Base-by-base conservation (phyloP, 2,329 filamentous ascomycete genomes). In the Aspergillus phoenicis region DNA sequence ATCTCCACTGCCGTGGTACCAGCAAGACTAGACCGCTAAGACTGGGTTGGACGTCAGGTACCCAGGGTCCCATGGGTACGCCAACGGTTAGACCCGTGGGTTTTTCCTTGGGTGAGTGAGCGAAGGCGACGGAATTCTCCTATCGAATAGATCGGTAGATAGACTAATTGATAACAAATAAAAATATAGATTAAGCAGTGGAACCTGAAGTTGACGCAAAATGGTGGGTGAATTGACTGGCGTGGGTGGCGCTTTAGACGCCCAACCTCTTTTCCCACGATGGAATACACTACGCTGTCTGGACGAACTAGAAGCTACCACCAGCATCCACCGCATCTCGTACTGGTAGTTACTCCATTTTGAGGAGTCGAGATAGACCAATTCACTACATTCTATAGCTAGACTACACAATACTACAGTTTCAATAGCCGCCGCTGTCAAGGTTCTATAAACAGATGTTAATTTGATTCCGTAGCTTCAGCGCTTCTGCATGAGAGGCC, bases 1-100 rank as follows among this genome's bases (percentile, higher is more conserved):
- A 33, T 15, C 24, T 33, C 47, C 28, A 51, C 26, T 45, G 17
- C 15, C 39, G 26, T 4, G 26, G 26, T 26, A 26, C 26, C 26
- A 7, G 4, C 26, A 26, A 26, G 26, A 26, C 26, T 26, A 26
- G 26, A 26, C 26, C 26, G 26, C 1, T 13, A 20, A 15, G 41
- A 45, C 10, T 45, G 6, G 41, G 20, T 20, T 49, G 45, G 45
- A 2, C 22, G 24, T 49, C 6, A 49, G 17, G 43, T 24, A 26
- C 13, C 22, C 45, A 17, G 39, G 39, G 53, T 24, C 26, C 33
- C 53, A 56, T 56, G 53, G 41, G 15, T 56, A 28, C 39, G 7
- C 38, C 39, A 33, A 41, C 53, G 53, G 53, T 56, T 56, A 30
- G 28, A 30, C 53, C 53, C 53, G 53, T 47, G 4, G 39, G 33